These are phyloP conservation scores for Porcisia deanei DNA, from an alignment of 208 protist genomes.

Conservation along the genomic window DNA sequence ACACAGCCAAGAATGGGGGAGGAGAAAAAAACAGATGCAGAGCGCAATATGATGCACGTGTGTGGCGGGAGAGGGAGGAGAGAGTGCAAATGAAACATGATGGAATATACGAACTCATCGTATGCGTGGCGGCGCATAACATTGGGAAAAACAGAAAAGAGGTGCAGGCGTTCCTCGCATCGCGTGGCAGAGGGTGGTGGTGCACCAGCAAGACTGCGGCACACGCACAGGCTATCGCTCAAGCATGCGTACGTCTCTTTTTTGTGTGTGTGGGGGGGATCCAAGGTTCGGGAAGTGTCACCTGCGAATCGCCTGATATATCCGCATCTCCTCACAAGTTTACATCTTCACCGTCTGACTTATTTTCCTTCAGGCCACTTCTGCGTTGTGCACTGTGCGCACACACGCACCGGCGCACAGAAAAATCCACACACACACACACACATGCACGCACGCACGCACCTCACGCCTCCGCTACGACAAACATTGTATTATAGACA, in stretches of 20 bases:
- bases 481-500: too few species aligned
- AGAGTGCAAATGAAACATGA: not conserved
- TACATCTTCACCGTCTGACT: not conserved
- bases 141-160: not conserved
- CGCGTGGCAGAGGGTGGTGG: not conserved
- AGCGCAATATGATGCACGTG: not conserved
- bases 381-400: not conserved
- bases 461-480: too few species aligned
- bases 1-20: not conserved
- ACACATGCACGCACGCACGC: not conserved
- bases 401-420: not conserved
- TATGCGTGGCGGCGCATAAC: not conserved
- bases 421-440: constrained; percentile 6
- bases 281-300: not conserved
- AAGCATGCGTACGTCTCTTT: not conserved
- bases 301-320: not conserved
- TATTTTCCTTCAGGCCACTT: not conserved
- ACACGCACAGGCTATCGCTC: not conserved
- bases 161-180: not conserved
- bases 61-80: not conserved
- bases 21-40: not conserved
- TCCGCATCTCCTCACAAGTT: not conserved
- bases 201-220: not conserved
- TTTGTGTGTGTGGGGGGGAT: not conserved
- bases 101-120: not conserved